Base-by-base conservation (phyloP, 2,329 filamentous ascomycete species). In the Graphium sp. region DNA sequence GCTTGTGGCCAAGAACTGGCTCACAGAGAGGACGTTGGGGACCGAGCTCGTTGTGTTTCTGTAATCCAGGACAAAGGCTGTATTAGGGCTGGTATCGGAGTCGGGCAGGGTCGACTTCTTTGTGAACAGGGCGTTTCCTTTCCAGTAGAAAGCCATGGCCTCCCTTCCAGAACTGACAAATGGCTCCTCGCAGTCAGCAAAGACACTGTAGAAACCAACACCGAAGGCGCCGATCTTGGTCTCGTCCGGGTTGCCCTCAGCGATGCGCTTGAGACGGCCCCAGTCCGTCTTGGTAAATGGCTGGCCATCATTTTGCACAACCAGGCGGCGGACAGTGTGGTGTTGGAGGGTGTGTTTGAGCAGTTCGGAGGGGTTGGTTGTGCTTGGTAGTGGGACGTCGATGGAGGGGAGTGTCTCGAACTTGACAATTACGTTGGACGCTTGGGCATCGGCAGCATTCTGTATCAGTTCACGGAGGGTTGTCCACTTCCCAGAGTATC, bases 141-240 rank as follows among this genome's bases (percentile, higher is more conserved):
- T 95, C 91, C 89, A 98, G 57, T 94, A 98, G 46, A 98, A 98
- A 1, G 87, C 87, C 82, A 98, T 94, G 21, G 84, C 85, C 52
- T 92, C 76, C 36, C 66, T 70, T 1, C 89, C 89, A 1, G 87
- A 95, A 39, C 83, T 89, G 38, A 98, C 80, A 45, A 98, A 95
- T 1, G 89, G 89, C 41, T 94, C 84, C 52, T 98, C 91, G 48
- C 87, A 98, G 48, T 98, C 89, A 35, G 89, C 82, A 49, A 98
- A 98, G 22, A 95, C 87, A 48, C 82, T 92, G 62, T 98, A 98
- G 56, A 98, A 98, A 3, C 89, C 89, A 18, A 98, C 89, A 39
- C 89, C 89, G 48, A 98, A 98, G 4, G 89, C 91, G 31, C 89
- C 89, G 42, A 98, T 98, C 60, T 98, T 98, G 26, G 85, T 95